A percentile compares a stretch with the other conserved stretches of the same genome.
Conservation (phyloP, 23 red algal species). For the Chondrus crispus region DNA sequence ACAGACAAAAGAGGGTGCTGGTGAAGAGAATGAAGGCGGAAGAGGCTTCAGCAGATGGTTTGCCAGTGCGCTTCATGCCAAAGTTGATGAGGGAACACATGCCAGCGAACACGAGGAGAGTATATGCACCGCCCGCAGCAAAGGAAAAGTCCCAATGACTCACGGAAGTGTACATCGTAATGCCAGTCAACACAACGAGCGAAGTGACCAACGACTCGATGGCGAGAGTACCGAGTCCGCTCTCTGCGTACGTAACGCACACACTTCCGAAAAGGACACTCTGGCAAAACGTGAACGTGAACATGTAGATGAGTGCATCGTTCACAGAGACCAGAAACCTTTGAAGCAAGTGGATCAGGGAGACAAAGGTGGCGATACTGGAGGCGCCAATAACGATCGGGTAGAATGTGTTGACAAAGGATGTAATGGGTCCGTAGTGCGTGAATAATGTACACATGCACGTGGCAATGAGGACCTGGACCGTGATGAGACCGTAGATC, state of each 20-base stretch:
- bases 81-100: slow-evolving; percentile 77
- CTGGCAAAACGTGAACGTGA: slow-evolving; percentile 76
- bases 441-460: slow-evolving; percentile 74
- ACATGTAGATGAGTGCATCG: slow-evolving; percentile 66
- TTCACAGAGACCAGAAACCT: slow-evolving; percentile 64
- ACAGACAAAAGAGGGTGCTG: slow-evolving; percentile 77
- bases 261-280: slow-evolving; percentile 64
- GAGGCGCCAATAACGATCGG: slow-evolving; percentile 50
- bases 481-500: slow-evolving; percentile 82
- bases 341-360: slow-evolving; percentile 68
- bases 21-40: slow-evolving; percentile 76
- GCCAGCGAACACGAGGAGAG: slow-evolving; percentile 63
- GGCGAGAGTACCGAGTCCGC: slow-evolving; percentile 69
- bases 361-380: slow-evolving; percentile 74
- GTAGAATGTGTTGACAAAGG: slow-evolving; percentile 16
- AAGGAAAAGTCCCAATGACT: slow-evolving; percentile 94
- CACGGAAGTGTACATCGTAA: slow-evolving; percentile 84
- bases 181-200: slow-evolving; percentile 62
- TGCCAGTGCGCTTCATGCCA: slow-evolving; percentile 64
- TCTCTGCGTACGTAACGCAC: slow-evolving; percentile 70
- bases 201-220: slow-evolving; percentile 81
- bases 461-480: slow-evolving; percentile 79
- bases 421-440: slow-evolving; percentile 55
- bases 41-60: no score
- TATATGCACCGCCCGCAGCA: slow-evolving; percentile 81